Conservation (phyloP, 208 protist genomes). For the Wallacemonas rigidus region DNA sequence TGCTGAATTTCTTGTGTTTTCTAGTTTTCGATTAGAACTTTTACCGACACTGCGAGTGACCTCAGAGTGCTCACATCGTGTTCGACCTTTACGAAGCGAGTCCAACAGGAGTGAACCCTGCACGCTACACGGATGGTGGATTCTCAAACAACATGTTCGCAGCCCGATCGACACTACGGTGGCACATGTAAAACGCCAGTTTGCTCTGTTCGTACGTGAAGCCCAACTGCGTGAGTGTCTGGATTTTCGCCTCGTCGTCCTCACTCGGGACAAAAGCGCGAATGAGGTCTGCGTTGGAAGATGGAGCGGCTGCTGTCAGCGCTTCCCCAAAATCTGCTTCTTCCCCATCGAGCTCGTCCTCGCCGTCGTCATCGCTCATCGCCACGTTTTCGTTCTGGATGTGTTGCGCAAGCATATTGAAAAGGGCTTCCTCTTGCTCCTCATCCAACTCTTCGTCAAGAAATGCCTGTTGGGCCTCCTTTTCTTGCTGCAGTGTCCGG, state of each 20-base stretch:
- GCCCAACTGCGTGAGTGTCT: constrained; percentile 78
- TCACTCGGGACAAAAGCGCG: constrained; percentile 61
- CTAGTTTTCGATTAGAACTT: too few species aligned
- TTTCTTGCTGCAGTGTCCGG: constrained; percentile 38
- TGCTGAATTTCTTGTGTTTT: too few species aligned
- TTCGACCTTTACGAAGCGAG: too few species aligned
- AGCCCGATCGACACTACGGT: constrained; percentile 79
- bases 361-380: constrained; percentile 33
- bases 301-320: background rate
- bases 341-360: constrained; percentile 11
- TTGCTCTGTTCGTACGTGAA: constrained; percentile 87
- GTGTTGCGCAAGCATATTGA: constrained; percentile 15
- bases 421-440: constrained; percentile 18
- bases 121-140: constrained; percentile 65
- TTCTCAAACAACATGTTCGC: constrained; percentile 89
- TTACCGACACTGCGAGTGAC: too few species aligned
- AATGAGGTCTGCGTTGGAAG: constrained; percentile 43
- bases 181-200: constrained; percentile 78
- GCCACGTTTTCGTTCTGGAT: constrained; percentile 5
- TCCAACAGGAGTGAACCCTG: background rate
- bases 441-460: constrained; percentile 24
- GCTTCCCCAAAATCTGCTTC: background rate
- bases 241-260: constrained; percentile 86
- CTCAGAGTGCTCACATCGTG: too few species aligned
- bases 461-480: constrained; percentile 14